Evolutionary conservation across 768 basidiomycete species (phyloP), one percentile per base, ranked within the genome.

Genomic region (Auriscalpium vulgare): DNA sequence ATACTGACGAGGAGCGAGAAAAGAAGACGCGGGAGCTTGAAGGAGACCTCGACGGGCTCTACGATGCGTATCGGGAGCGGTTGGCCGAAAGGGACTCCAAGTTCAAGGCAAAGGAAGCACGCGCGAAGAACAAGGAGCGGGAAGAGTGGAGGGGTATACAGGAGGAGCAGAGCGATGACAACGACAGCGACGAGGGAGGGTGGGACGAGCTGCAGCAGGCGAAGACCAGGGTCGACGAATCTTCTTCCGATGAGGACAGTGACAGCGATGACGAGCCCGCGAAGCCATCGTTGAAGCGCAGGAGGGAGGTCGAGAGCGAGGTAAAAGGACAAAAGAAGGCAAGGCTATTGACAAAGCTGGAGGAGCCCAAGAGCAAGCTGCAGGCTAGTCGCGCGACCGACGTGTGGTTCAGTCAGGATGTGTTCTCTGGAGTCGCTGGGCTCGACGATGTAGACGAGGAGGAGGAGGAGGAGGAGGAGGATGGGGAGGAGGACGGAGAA

Each of bases 391-490:
- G 78, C 47, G 77, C 84, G 47, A 81, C 93, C 2, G 80, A 87
- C 63, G 68, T 97, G n/a, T 99, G 97, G 97, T 99, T 97, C 72
- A 86, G 88, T 61, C 95, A 97, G 70, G 87, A 88, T 51, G 71
- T 97, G 46, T 99, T 99, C 76, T 78, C 83, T 50, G 87, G 80
- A 21, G 66, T 78, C 2, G 68, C 81, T 8, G 82, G 79, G 35
- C 53, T 74, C 45, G 72, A 72, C 17, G 74, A 71, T 8, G 71
- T 71, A 4, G 73, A 70, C 4, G 70, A 72, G 16, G 69, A 69
- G 16, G 72, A 71, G n/a, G 68, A 66, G 6, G 66, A 66, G 36
- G 67, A 67, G 16, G 61, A 60, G 49, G 63, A 63, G 36, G 66
- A 66, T n/a, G 74, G 71, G 7, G 72, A 69, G 9, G 66, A 68